These are phyloP conservation scores for Gentiana straminea DNA, from an alignment of 257 asterid genomes.

Conservation along the genomic window DNA sequence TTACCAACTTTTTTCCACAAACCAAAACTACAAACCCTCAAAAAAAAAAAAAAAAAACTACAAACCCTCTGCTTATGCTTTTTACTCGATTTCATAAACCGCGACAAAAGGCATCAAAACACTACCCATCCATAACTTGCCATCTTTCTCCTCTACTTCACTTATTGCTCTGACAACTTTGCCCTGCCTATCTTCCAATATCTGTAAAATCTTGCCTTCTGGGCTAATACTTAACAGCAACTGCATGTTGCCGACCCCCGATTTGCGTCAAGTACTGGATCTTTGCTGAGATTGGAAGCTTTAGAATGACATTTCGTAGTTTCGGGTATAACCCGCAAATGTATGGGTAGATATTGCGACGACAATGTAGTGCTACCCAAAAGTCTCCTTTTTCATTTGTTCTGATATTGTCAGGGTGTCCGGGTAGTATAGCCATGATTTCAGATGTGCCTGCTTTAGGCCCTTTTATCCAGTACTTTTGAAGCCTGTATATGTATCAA, in stretches of 20 bases:
- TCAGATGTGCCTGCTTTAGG: conserved; percentile 60
- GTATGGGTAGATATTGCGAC: conserved; percentile 50
- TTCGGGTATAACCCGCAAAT: conserved; percentile 39
- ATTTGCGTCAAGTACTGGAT: conserved; percentile 61
- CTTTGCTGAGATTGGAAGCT: conserved; percentile 64
- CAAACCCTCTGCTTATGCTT: neutral
- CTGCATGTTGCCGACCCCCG: conserved; percentile 64
- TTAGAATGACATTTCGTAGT: conserved; percentile 40
- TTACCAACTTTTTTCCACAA: too few relatives aligned
- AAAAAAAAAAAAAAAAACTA: neutral
- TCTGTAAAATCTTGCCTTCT: conserved; percentile 57
- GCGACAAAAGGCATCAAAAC: conserved; percentile 76
- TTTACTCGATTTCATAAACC: conserved; percentile 45
- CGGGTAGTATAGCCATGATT: conserved; percentile 62
- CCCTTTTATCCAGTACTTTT: conserved; percentile 83
- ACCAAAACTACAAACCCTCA: too few relatives aligned
- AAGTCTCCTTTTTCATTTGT: conserved; percentile 71
- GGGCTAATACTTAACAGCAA: conserved; percentile 57
- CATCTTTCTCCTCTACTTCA: conserved; percentile 86
- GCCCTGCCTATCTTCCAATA: conserved; percentile 70
- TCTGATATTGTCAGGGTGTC: conserved; percentile 76
- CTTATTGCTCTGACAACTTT: conserved; percentile 78
- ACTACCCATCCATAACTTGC: conserved; percentile 93
- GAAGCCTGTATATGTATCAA: conserved; percentile 30
- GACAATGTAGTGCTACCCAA: conserved; percentile 84